phyloP scores from a whole-genome alignment of 2,329 filamentous ascomycete genomes.

The Hymenoscyphus fraxineus region DNA sequence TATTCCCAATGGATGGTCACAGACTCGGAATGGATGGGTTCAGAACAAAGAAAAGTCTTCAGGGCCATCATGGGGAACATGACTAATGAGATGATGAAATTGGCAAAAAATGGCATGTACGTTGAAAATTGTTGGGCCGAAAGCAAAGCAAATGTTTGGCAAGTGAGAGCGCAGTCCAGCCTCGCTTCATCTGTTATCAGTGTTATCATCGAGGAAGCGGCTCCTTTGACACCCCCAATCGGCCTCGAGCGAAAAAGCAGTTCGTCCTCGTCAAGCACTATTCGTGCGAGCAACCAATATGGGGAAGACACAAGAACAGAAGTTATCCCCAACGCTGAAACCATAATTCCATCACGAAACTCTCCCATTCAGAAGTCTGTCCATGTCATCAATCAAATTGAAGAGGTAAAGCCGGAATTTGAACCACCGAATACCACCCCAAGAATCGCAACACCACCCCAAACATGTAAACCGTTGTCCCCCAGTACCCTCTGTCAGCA shows the following conservation, averaged over 20 bases:
- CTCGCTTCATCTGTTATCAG: background rate
- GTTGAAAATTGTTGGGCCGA: background rate
- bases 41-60: background rate
- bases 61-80: background rate
- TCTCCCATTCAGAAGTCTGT: background rate
- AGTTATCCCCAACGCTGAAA: background rate
- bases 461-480: no score
- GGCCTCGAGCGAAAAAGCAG: no score
- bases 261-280: background rate
- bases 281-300: background rate
- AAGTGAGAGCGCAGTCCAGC: background rate
- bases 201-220: background rate
- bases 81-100: background rate
- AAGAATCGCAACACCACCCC: no score
- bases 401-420: no score
- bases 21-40: slow-evolving; percentile 2
- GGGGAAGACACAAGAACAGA: background rate
- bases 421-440: no score
- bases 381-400: no score
- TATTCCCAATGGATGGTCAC: slow-evolving; percentile 17
- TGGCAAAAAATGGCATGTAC: background rate
- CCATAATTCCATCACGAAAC: background rate
- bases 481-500: no score
- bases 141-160: slow-evolving; percentile 5
- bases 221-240: no score